Conservation (phyloP, 2,329 filamentous ascomycete species). For the Periconia digitata region DNA sequence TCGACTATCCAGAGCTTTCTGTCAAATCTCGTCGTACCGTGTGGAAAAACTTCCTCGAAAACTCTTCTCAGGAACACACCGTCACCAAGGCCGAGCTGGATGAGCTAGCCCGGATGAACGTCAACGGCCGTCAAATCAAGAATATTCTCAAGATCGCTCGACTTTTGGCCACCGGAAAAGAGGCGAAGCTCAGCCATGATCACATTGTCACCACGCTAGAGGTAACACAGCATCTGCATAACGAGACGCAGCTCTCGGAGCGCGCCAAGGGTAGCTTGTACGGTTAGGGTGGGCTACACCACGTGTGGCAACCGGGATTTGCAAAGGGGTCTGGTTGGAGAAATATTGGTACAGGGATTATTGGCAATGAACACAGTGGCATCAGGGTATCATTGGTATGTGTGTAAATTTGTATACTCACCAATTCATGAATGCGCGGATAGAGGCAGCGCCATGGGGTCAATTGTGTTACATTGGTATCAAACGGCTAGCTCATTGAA, state of each 20-base stretch:
- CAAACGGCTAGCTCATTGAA: neutral
- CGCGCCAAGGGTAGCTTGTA: conserved; percentile 32
- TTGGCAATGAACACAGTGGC: neutral
- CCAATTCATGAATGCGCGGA: neutral
- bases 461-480: neutral
- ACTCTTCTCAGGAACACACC: conserved; percentile 25
- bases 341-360: neutral
- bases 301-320: neutral
- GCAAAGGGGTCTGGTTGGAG: neutral
- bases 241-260: conserved; percentile 36
- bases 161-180: conserved; percentile 24
- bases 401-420: neutral
- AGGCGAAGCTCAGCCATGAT: conserved; percentile 24
- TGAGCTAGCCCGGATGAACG: conserved; percentile 34
- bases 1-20: conserved; percentile 48
- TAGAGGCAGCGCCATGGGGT: neutral
- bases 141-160: conserved; percentile 47
- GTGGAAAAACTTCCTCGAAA: conserved; percentile 50
- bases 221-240: conserved; percentile 45
- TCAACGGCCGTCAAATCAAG: conserved; percentile 50
- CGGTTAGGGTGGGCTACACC: conserved; percentile 11
- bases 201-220: conserved; percentile 41
- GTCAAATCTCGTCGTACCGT: conserved; percentile 42
- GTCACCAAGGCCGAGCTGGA: conserved; percentile 38
- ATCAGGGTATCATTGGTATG: neutral